Evolutionary conservation across 169 alveolate genomes (phyloP).

Genomic region (Hammondia hammondi): DNA sequence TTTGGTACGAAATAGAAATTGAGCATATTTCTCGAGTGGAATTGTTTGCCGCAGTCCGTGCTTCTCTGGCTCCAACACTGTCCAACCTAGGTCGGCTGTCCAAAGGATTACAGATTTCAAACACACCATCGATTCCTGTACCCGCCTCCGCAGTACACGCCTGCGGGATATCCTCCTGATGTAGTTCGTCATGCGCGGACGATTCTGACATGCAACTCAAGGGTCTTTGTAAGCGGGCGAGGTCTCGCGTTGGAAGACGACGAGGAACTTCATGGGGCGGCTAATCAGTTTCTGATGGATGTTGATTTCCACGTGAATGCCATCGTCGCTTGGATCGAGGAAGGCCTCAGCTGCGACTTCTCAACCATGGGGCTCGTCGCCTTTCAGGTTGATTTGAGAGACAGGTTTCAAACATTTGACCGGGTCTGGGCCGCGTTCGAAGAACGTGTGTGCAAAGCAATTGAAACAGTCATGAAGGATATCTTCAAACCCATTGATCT

Average conservation of each 20-base stretch:
- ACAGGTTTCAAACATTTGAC: neutral
- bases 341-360: constrained; percentile 29
- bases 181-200: neutral
- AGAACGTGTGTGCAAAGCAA: neutral
- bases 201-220: neutral
- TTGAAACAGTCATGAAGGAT: neutral
- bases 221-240: neutral
- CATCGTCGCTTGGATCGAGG: neutral
- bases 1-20: too few relatives aligned
- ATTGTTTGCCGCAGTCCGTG: neutral
- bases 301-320: constrained; percentile 20
- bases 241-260: neutral
- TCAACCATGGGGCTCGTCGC: constrained; percentile 23
- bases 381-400: neutral
- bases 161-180: constrained; percentile 30
- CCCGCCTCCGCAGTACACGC: constrained; percentile 36
- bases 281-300: constrained; percentile 35
- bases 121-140: constrained; percentile 23
- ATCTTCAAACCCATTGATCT: constrained; percentile 5
- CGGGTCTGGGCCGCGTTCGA: constrained; percentile 4
- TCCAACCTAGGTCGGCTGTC: constrained; percentile 25
- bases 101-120: constrained; percentile 36
- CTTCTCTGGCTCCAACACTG: neutral
- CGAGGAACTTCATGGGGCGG: neutral
- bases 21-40: too few relatives aligned